Evolutionary conservation across 2,329 filamentous ascomycete species (phyloP).

Genomic region (Aureobasidium sp.): DNA sequence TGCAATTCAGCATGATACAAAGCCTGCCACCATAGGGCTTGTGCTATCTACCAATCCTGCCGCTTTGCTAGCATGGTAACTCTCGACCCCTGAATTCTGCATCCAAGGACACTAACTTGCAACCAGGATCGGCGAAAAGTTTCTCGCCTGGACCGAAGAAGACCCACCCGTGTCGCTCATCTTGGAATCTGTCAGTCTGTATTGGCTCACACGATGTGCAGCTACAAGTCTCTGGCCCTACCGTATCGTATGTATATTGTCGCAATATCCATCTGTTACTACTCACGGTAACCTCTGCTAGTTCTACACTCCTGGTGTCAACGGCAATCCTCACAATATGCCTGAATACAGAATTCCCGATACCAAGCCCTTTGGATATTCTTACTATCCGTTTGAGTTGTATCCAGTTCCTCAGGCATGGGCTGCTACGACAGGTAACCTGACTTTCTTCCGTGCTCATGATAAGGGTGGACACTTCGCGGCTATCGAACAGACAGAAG

Average conservation of each 20-base stretch:
- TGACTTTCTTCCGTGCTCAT: conserved; percentile 33
- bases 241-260: conserved; percentile 18
- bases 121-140: conserved; percentile 47
- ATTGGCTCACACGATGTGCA: conserved; percentile 43
- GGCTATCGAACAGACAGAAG: conserved; percentile 28
- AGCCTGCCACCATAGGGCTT: conserved; percentile 49
- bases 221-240: conserved; percentile 41
- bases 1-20: conserved; percentile 43
- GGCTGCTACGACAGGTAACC: conserved; percentile 29
- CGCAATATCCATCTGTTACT: background rate
- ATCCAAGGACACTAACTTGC: background rate
- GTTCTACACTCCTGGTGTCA: background rate
- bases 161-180: conserved; percentile 34
- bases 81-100: fast-evolving
- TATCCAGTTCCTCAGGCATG: conserved; percentile 29
- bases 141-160: conserved; percentile 44
- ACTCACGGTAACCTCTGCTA: background rate
- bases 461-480: conserved; percentile 33
- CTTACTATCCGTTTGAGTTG: conserved; percentile 36
- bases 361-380: conserved; percentile 35
- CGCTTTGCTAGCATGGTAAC: conserved; percentile 46
- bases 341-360: conserved; percentile 11
- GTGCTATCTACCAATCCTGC: conserved; percentile 46
- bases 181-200: conserved; percentile 42
- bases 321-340: background rate